phyloP scores from a whole-genome alignment of 2,329 filamentous ascomycete genomes.

The Tolypocladium paradoxum region DNA sequence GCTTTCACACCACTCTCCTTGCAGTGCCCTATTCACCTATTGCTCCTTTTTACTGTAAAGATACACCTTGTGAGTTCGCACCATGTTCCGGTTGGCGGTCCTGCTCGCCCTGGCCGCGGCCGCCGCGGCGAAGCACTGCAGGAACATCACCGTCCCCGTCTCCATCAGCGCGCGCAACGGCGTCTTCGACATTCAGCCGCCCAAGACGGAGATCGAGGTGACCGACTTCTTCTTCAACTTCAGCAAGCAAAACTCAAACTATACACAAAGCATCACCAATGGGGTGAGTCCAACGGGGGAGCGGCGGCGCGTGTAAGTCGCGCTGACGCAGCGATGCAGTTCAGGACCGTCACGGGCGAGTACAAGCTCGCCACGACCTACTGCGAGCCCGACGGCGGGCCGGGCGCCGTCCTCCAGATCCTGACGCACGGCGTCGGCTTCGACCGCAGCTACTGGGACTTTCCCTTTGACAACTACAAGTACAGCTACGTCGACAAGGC shows the following conservation, averaged over 20 bases:
- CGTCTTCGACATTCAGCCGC: conserved; percentile 37
- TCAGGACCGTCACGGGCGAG: conserved; percentile 35
- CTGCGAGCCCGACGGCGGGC: conserved; percentile 42
- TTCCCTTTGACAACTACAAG: conserved; percentile 43
- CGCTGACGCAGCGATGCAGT: conserved; percentile 18
- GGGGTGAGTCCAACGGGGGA: conserved; percentile 24
- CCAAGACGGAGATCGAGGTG: conserved; percentile 43
- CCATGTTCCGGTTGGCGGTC: conserved; percentile 11
- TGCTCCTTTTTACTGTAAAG: neutral
- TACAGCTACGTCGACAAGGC: conserved; percentile 52
- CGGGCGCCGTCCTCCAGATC: conserved; percentile 25
- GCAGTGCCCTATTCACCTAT: neutral
- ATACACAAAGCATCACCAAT: conserved; percentile 29
- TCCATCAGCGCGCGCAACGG: conserved; percentile 42
- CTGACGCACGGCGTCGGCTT: conserved; percentile 31
- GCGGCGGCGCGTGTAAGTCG: too few species aligned
- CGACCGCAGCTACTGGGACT: conserved; percentile 48
- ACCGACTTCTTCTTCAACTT: conserved; percentile 42
- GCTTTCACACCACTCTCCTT: neutral
- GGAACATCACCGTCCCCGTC: conserved; percentile 45
- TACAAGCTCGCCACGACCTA: conserved; percentile 51
- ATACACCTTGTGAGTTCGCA: too few species aligned
- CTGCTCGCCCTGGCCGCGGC: conserved; percentile 14
- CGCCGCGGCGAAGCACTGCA: conserved; percentile 26
- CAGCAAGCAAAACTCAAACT: conserved; percentile 39